Conservation (phyloP, 1,284 basidiomycete species). For the Trametes versicolor region DNA sequence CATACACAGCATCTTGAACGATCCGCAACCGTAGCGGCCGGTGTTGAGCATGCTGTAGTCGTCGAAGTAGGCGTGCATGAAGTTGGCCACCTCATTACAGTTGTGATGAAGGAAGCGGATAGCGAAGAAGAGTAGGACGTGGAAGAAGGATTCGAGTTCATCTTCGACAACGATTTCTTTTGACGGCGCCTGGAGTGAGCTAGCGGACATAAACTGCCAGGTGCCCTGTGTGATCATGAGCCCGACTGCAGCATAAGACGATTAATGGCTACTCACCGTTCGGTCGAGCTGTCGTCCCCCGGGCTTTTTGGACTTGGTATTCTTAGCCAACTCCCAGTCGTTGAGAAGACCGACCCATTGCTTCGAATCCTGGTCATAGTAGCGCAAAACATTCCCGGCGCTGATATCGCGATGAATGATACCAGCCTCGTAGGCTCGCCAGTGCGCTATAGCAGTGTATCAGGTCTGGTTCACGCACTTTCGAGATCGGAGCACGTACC, state of each 20-base stretch:
- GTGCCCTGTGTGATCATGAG: neutral
- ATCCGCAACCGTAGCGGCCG: neutral
- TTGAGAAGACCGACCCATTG: neutral
- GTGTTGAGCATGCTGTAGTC: neutral
- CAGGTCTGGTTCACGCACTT: neutral
- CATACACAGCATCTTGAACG: neutral
- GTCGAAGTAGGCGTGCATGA: slow-evolving; percentile 5
- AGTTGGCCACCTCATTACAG: neutral
- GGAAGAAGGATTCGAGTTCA: slow-evolving; percentile 11
- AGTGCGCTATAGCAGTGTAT: neutral
- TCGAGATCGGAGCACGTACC: neutral
- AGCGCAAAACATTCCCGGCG: slow-evolving; percentile 1
- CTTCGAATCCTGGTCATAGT: neutral
- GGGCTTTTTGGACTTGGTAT: neutral
- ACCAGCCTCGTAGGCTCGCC: neutral
- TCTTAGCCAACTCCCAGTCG: slow-evolving; percentile 5
- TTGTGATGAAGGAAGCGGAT: slow-evolving; percentile 5
- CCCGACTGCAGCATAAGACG: too few species aligned
- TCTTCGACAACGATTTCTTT: neutral
- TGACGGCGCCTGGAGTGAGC: neutral
- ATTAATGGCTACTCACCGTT: neutral
- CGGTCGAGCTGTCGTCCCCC: neutral
- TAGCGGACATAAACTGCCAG: slow-evolving; percentile 4
- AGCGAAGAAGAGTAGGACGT: slow-evolving; percentile 1
- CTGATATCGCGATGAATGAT: slow-evolving; percentile 7